Evolutionary conservation across 768 basidiomycete species (phyloP).

Genomic region (Lanmaoa pseudosensibilis): DNA sequence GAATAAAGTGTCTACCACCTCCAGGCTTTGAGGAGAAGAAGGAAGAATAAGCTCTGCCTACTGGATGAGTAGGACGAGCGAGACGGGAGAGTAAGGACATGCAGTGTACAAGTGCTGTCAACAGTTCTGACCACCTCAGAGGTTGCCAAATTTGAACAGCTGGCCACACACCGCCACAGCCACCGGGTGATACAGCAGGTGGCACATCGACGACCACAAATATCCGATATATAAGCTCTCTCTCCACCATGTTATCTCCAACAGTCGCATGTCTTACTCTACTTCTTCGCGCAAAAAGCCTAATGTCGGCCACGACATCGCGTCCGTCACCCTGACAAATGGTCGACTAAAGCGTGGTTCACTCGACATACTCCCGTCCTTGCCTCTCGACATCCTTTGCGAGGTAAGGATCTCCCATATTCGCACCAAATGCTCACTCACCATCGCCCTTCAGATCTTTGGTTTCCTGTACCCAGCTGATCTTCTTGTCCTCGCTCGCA

Average conservation of each 20-base stretch:
- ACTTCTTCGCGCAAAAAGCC: background rate
- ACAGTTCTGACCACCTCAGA: background rate
- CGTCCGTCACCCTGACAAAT: background rate
- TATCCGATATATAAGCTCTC: background rate
- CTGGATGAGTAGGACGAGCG: slow-evolving; percentile 45
- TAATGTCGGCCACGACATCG: background rate
- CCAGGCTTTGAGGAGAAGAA: slow-evolving; percentile 80
- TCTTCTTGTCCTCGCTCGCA: slow-evolving; percentile 46
- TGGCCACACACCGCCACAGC: background rate
- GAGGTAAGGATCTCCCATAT: slow-evolving; percentile 14
- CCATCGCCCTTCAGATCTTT: slow-evolving; percentile 38
- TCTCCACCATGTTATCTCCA: background rate
- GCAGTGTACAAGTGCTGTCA: slow-evolving; percentile 3
- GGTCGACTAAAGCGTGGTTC: slow-evolving; percentile 16
- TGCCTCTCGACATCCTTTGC: slow-evolving; percentile 31
- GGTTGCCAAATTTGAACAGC: background rate
- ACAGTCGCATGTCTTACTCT: slow-evolving; percentile 7
- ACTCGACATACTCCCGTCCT: slow-evolving; percentile 36
- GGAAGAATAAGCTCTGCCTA: slow-evolving; percentile 67
- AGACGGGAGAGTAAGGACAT: slow-evolving; percentile 58
- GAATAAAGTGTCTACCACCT: slow-evolving; percentile 71
- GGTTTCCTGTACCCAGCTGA: slow-evolving; percentile 44
- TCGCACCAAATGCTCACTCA: background rate
- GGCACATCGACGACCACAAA: too few species aligned
- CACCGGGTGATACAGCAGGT: background rate